Percentiles rank a stretch among this genome's conserved stretches.
phyloP scores from a whole-genome alignment of 805 yeast genomes.

The Candida vartiovaarae region DNA sequence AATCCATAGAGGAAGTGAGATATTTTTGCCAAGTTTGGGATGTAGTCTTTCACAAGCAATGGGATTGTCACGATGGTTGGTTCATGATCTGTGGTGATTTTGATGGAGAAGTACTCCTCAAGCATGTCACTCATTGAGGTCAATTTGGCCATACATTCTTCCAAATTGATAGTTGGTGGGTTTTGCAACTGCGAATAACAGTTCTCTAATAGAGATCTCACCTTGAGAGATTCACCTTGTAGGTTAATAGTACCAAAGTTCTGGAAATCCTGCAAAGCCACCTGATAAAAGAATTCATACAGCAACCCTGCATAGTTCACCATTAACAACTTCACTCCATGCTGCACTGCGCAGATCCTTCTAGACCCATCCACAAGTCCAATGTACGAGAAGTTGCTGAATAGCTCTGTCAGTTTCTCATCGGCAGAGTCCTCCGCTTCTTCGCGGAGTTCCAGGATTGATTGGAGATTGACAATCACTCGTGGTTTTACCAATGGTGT shows the following conservation, averaged over 20 bases:
- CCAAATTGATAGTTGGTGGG: conserved; percentile 15
- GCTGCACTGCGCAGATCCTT: conserved; percentile 77
- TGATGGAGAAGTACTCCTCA: conserved; percentile 66
- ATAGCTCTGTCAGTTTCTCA: conserved; percentile 53
- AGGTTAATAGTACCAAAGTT: conserved; percentile 64
- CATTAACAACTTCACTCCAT: conserved; percentile 67
- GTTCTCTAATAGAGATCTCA: conserved; percentile 4
- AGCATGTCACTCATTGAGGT: conserved; percentile 68
- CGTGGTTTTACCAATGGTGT: conserved; percentile 19
- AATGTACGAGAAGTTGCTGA: conserved; percentile 64
- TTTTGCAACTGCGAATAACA: conserved; percentile 7
- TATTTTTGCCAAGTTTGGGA: conserved; percentile 57
- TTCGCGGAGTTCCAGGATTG: conserved; percentile 49
- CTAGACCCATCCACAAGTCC: conserved; percentile 73
- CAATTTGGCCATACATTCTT: conserved; percentile 23
- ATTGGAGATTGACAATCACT: conserved; percentile 43
- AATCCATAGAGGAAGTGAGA: conserved; percentile 60
- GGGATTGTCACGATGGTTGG: conserved; percentile 51
- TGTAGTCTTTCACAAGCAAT: conserved; percentile 53
- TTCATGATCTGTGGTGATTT: conserved; percentile 25
- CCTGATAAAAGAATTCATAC: conserved; percentile 71
- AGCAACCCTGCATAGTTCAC: conserved; percentile 74
- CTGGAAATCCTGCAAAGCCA: conserved; percentile 68
- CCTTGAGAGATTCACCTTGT: conserved; percentile 18
- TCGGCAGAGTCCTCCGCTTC: conserved; percentile 41